These are phyloP conservation scores for Colletotrichum sublineola DNA, from an alignment of 2,329 filamentous ascomycete genomes.

Conservation along the genomic window DNA sequence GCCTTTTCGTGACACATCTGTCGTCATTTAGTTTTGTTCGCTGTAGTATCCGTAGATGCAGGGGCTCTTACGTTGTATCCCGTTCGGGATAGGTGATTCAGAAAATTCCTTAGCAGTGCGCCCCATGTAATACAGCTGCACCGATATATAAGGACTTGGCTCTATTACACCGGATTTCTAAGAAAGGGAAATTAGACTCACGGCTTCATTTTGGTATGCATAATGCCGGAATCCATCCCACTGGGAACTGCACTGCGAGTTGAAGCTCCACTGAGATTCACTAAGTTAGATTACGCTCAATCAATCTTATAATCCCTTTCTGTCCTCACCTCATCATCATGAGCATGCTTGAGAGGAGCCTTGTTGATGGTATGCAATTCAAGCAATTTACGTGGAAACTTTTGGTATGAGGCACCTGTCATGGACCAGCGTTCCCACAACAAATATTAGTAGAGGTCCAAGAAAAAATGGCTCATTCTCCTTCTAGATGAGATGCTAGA, in stretches of 20 bases:
- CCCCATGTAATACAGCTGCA: slow-evolving; percentile 46
- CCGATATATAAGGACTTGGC: neutral
- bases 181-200: slow-evolving; percentile 15
- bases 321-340: slow-evolving; percentile 46
- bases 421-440: slow-evolving; percentile 39
- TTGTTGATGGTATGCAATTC: slow-evolving; percentile 44
- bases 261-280: slow-evolving; percentile 45
- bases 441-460: slow-evolving; percentile 2
- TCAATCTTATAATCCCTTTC: neutral
- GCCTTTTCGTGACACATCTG: neutral
- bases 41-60: neutral
- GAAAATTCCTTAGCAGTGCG: slow-evolving; percentile 44
- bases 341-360: slow-evolving; percentile 45
- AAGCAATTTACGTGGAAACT: slow-evolving; percentile 44
- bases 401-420: slow-evolving; percentile 44
- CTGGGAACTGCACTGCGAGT: slow-evolving; percentile 47
- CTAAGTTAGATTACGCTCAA: neutral
- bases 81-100: slow-evolving; percentile 40
- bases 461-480: neutral
- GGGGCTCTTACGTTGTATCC: slow-evolving; percentile 44
- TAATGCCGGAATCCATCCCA: slow-evolving; percentile 47
- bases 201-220: slow-evolving; percentile 45
- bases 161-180: neutral
- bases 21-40: neutral
- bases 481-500: neutral